Conservation (phyloP, 768 basidiomycete species). For the Hydnomerulius pinastri region DNA sequence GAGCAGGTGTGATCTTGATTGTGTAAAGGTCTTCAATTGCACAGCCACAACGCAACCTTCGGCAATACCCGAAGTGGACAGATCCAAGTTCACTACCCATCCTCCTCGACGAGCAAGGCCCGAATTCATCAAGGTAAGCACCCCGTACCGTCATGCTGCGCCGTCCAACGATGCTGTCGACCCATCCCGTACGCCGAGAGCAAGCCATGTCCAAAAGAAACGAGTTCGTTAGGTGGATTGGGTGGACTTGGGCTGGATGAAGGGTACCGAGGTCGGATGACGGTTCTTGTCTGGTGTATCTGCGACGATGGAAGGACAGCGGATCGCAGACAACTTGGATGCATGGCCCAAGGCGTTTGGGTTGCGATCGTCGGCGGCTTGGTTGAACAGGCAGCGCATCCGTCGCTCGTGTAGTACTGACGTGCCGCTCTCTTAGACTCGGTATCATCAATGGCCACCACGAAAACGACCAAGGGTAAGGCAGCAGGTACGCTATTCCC, state of each 20-base stretch:
- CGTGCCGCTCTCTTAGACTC: conserved; percentile 8
- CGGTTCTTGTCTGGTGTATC: neutral
- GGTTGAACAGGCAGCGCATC: neutral
- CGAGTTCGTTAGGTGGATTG: conserved; percentile 21
- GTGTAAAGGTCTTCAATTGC: conserved; percentile 8
- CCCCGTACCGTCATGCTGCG: neutral
- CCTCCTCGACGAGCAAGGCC: conserved; percentile 29
- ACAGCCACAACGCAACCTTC: conserved; percentile 24
- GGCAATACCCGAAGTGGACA: conserved; percentile 25
- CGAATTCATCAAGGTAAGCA: conserved; percentile 29
- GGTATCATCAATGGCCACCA: conserved; percentile 57
- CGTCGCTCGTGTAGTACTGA: conserved; percentile 5
- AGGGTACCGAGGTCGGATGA: neutral
- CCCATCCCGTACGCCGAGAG: neutral
- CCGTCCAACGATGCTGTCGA: neutral
- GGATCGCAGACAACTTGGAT: no score
- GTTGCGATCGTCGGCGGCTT: conserved; percentile 1
- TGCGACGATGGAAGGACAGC: no score
- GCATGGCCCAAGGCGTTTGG: neutral
- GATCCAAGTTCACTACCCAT: neutral
- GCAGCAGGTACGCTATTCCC: conserved; percentile 38
- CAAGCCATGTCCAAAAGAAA: neutral
- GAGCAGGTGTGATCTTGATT: no score
- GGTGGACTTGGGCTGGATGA: conserved; percentile 19
- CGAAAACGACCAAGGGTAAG: conserved; percentile 70